A percentile compares a stretch with the other conserved stretches of the same genome.
Conservation (phyloP, 1,284 basidiomycete species). For the Pascua sp. region DNA sequence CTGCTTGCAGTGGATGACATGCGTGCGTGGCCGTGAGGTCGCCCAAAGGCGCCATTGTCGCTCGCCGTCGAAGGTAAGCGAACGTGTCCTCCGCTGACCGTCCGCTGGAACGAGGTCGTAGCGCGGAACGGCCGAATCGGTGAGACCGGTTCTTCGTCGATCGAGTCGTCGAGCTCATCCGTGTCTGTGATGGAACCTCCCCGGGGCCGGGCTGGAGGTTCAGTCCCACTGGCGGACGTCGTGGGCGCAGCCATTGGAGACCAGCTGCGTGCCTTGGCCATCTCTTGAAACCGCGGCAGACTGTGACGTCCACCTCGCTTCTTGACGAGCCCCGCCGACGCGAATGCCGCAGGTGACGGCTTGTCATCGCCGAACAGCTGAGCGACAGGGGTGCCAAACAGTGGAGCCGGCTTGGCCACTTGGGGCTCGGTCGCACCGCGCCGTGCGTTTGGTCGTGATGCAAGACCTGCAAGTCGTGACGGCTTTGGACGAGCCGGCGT, state of each 20-base stretch:
- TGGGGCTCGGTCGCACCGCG: conserved; percentile 37
- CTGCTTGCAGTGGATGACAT: conserved; percentile 18
- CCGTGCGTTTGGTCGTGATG: conserved; percentile 22
- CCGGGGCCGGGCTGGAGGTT: too few relatives aligned
- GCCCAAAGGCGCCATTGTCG: conserved; percentile 11
- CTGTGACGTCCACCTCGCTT: conserved; percentile 37
- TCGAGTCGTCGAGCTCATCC: conserved; percentile 8
- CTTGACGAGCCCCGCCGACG: conserved; percentile 45
- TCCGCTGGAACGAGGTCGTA: conserved; percentile 5
- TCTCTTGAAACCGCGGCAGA: conserved; percentile 32
- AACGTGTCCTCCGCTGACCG: conserved; percentile 5
- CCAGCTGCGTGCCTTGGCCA: conserved; percentile 5
- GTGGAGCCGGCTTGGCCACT: conserved; percentile 6
- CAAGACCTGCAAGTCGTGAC: background rate
- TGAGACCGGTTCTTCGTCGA: conserved; percentile 13
- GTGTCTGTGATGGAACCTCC: background rate
- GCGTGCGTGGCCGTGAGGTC: conserved; percentile 9
- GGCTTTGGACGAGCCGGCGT: background rate
- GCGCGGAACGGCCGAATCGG: conserved; percentile 11
- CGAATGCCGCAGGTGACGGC: conserved; percentile 47
- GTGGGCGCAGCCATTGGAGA: background rate
- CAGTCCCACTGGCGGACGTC: too few relatives aligned
- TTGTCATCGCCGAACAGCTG: conserved; percentile 40
- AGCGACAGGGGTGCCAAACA: conserved; percentile 29
- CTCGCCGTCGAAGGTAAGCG: conserved; percentile 17